phyloP scores from a whole-genome alignment of 176 grass and related monocot genomes.

The Puya raimondii region DNA sequence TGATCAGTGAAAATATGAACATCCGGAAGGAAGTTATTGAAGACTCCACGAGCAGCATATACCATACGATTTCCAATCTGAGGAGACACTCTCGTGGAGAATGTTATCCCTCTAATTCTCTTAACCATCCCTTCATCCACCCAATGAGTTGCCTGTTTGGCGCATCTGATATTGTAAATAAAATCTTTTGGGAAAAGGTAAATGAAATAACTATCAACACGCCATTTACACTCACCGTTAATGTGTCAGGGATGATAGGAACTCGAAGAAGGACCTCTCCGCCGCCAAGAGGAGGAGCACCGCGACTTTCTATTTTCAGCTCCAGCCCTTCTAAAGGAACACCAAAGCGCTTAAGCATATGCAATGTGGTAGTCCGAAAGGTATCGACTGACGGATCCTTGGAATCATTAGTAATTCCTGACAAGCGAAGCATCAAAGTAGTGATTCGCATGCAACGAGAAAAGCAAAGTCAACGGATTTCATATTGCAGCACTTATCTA shows the following conservation, averaged over 20 bases:
- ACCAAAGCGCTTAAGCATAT: conserved; percentile 84
- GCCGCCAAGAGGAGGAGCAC: conserved; percentile 69
- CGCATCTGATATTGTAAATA: no score
- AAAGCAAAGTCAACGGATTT: background rate
- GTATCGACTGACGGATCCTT: conserved; percentile 74
- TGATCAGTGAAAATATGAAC: conserved; percentile 82
- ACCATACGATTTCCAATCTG: conserved; percentile 61
- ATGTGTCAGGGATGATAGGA: conserved; percentile 47
- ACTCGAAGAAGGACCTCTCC: conserved; percentile 72
- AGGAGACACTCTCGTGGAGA: conserved; percentile 65
- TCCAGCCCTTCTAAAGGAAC: conserved; percentile 76
- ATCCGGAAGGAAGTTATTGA: conserved; percentile 78
- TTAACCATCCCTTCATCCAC: conserved; percentile 89
- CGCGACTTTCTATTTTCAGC: conserved; percentile 74
- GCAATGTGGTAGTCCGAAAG: conserved; percentile 62
- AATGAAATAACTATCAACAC: background rate
- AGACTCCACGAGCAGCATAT: conserved; percentile 71
- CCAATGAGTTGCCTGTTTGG: conserved; percentile 58
- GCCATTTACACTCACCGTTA: conserved; percentile 36
- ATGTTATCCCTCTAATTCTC: conserved; percentile 84
- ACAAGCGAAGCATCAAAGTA: background rate
- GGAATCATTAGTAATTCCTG: conserved; percentile 89
- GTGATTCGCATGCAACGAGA: background rate
- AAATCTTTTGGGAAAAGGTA: background rate
- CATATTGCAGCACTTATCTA: background rate